These are phyloP conservation scores for Boletus sp. DNA, from an alignment of 768 basidiomycete genomes.

Conservation along the genomic window DNA sequence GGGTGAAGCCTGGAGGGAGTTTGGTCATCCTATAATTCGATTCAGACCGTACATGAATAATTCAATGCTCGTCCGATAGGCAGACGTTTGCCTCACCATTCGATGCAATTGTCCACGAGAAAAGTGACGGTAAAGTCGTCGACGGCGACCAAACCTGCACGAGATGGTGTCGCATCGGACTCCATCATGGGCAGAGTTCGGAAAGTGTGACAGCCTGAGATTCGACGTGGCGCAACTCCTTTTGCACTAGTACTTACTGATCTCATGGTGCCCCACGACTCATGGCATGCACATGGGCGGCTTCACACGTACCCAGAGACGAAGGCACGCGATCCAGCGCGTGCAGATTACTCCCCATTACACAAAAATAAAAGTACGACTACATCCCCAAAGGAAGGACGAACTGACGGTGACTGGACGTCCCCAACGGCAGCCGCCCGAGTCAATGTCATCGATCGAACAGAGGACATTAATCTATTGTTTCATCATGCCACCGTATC, in stretches of 20 bases:
- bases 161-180: constrained; percentile 11
- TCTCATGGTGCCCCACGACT: too few relatives aligned
- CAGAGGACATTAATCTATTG: constrained; percentile 11
- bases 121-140: constrained; percentile 54
- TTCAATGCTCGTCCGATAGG: not conserved
- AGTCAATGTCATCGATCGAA: not conserved
- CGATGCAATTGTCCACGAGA: constrained; percentile 74
- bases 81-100: constrained; percentile 56
- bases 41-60: not conserved
- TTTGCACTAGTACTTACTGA: too few relatives aligned
- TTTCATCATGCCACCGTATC: constrained; percentile 53
- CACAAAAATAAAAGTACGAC: not conserved
- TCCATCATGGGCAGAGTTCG: not conserved
- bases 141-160: constrained; percentile 28
- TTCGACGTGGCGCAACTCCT: too few relatives aligned
- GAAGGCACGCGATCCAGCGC: constrained; percentile 6
- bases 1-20: constrained; percentile 73
- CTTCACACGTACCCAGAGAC: too few relatives aligned
- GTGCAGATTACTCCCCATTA: not conserved
- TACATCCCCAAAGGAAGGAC: not conserved
- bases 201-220: too few relatives aligned
- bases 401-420: too few relatives aligned
- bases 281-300: too few relatives aligned
- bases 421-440: not conserved
- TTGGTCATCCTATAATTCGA: constrained; percentile 64